Evolutionary conservation across 805 yeast species (phyloP), one percentile per base, ranked within the genome.

Genomic region (Ogataea nonfermentans): DNA sequence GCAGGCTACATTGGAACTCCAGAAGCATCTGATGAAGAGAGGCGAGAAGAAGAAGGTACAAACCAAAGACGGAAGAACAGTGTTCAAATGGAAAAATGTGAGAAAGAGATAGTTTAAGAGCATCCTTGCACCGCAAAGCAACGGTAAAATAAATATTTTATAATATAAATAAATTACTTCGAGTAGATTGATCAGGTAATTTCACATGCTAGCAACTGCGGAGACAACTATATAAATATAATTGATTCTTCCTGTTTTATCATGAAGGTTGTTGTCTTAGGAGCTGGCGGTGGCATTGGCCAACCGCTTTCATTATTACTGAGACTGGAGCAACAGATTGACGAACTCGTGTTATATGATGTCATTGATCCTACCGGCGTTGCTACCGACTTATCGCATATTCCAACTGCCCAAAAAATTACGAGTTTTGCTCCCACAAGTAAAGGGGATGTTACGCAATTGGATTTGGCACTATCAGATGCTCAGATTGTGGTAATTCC

Each of bases 231-330:
- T 28, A 35, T 28, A 35, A 26, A 35, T 24, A 12, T 7, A 6
- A 17, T 8, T 22, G 10, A 26, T 26, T 22, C 10, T 14, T 28
- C 9, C 20, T 10, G 15, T 23, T 11, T 31, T 6, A 5, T 11
- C 6, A 36, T 29, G 40, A 48, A 48, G 41, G 49, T 86, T 36
- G 76, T 93, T 44, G 88, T 87, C 41, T 73, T 81, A 35, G 95
- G 95, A 49, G 95, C 95, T 43, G 87, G 90, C 35, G 95, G 95
- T 53, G 96, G 96, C 47, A 88, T 88, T 59, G 96, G 96, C 38
- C 96, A 88, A 70, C 95, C 95, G 27, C 73, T 88, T 44, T 86
- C 95, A 9, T 76, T 89, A 38, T 71, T 88, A 43, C 70, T 87
- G 53, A 88, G 88, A 65, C 68, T 86, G 43, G 76, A 79, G 51